Evolutionary conservation across 2,329 filamentous ascomycete genomes (phyloP).

Genomic region (Raffaelea deltoideospora): DNA sequence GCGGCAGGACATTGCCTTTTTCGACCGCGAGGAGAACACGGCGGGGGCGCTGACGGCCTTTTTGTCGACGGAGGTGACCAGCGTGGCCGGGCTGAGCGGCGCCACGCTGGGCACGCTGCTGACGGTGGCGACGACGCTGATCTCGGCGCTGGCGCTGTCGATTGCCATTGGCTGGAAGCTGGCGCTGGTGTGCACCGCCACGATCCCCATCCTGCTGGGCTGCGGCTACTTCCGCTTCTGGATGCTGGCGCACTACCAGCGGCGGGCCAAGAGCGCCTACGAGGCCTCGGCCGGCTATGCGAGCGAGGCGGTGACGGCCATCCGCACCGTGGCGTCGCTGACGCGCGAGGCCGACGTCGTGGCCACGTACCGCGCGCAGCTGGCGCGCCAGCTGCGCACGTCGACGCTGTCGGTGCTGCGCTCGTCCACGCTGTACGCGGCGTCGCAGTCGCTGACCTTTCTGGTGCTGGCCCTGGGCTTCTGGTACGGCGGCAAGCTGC

Average conservation of each 20-base stretch:
- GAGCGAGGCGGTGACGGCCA: slow-evolving; percentile 84
- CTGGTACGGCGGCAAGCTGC: slow-evolving; percentile 76
- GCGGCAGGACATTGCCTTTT: slow-evolving; percentile 84
- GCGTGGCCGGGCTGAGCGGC: slow-evolving; percentile 76
- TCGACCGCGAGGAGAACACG: slow-evolving; percentile 79
- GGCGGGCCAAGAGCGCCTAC: slow-evolving; percentile 65
- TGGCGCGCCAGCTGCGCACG: slow-evolving; percentile 49
- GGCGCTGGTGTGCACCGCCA: slow-evolving; percentile 25
- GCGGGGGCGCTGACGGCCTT: slow-evolving; percentile 80
- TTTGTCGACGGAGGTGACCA: slow-evolving; percentile 76
- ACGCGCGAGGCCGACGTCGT: slow-evolving; percentile 77
- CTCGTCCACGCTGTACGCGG: slow-evolving; percentile 67
- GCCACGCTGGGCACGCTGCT: slow-evolving; percentile 76
- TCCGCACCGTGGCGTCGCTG: slow-evolving; percentile 82
- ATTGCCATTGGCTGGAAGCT: slow-evolving; percentile 27
- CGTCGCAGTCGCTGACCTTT: slow-evolving; percentile 72
- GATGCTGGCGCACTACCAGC: slow-evolving; percentile 53
- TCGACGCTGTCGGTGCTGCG: slow-evolving; percentile 61
- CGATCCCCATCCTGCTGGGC: slow-evolving; percentile 22
- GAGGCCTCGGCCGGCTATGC: slow-evolving; percentile 71
- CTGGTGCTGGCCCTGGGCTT: slow-evolving; percentile 76
- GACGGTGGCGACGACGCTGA: slow-evolving; percentile 63
- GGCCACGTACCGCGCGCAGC: slow-evolving; percentile 49
- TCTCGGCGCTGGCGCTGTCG: slow-evolving; percentile 47
- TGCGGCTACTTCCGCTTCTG: slow-evolving; percentile 45